phyloP scores from a whole-genome alignment of 2,329 filamentous ascomycete genomes.

The Cylindrodendrum hubeiense region DNA sequence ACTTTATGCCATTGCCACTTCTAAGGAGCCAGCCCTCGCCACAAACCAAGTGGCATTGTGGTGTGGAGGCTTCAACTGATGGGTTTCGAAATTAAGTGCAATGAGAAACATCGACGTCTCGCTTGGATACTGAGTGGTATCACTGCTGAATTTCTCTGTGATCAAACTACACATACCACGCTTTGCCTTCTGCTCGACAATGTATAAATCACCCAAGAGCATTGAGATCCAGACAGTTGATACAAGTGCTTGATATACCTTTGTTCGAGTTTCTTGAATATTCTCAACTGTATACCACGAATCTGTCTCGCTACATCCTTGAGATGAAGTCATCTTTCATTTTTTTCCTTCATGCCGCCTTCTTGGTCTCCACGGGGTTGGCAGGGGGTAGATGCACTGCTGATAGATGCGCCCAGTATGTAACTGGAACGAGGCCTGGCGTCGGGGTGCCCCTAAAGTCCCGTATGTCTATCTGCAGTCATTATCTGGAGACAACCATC shows the following conservation, averaged over 20 bases:
- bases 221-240: background rate
- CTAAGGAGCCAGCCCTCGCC: slow-evolving; percentile 4
- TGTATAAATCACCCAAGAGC: slow-evolving; percentile 12
- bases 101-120: slow-evolving; percentile 5
- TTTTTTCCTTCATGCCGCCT: slow-evolving; percentile 6
- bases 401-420: slow-evolving; percentile 34
- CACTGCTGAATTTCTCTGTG: background rate
- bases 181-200: background rate
- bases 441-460: slow-evolving; percentile 26
- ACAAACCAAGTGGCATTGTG: slow-evolving; percentile 3
- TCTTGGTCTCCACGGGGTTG: slow-evolving; percentile 3
- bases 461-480: slow-evolving; percentile 30
- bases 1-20: slow-evolving; percentile 10
- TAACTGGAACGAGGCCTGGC: slow-evolving; percentile 27
- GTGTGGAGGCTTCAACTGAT: background rate
- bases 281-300: background rate
- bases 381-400: slow-evolving; percentile 22
- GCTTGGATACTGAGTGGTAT: background rate
- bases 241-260: background rate
- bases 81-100: background rate
- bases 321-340: slow-evolving; percentile 10
- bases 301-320: background rate
- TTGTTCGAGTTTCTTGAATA: background rate
- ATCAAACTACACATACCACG: background rate
- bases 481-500: slow-evolving; percentile 27